These are phyloP conservation scores for Theobroma cacao DNA, from an alignment of 345 rosid genomes.

Conservation along the genomic window DNA sequence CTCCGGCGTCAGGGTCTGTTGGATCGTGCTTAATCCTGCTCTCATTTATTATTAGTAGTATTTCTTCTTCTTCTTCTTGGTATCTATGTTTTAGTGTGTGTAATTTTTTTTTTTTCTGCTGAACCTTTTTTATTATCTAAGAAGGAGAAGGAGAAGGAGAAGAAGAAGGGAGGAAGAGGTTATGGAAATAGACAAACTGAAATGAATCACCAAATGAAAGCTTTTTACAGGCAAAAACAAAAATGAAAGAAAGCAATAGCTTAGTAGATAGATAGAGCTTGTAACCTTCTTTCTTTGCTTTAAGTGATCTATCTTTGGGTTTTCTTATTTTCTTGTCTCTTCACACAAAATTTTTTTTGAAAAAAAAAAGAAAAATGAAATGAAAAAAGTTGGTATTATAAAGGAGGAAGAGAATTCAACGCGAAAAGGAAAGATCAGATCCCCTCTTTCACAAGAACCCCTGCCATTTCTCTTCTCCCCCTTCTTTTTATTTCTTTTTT, in stretches of 20 bases:
- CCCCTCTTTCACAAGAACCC: constrained; percentile 38
- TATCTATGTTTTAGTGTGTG: background rate
- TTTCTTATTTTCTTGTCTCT: background rate
- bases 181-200: constrained; percentile 5
- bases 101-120: too few species aligned
- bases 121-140: background rate
- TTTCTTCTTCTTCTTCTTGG: background rate
- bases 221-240: constrained; percentile 34
- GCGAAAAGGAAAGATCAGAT: constrained; percentile 46
- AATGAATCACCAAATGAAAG: constrained; percentile 20
- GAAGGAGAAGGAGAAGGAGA: background rate
- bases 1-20: constrained; percentile 96
- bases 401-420: constrained; percentile 30
- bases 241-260: constrained; percentile 20
- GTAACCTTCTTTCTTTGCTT: background rate
- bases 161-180: constrained; percentile 11
- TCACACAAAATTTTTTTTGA: background rate
- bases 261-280: background rate
- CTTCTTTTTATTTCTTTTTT: background rate
- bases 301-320: background rate
- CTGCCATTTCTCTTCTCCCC: constrained; percentile 9
- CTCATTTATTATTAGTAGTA: constrained; percentile 48
- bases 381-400: background rate
- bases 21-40: constrained; percentile 92
- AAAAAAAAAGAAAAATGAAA: background rate